Base-by-base conservation (phyloP, 1,139 yeast genomes). In the Pichia sp. region DNA sequence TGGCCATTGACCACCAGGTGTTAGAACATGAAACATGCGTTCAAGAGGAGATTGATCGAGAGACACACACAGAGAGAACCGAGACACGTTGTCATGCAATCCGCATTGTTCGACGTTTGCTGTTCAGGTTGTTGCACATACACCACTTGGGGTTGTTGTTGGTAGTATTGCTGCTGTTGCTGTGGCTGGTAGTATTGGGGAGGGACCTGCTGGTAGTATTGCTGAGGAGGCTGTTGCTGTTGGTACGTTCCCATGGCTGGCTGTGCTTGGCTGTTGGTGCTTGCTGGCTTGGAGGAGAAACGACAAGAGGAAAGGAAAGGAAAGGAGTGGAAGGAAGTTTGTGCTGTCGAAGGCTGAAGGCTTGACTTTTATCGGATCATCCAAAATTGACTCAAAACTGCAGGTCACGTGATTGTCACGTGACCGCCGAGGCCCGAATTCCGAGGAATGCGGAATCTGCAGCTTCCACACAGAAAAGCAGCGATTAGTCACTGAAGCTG, bases 101-200 rank as follows among this genome's bases (percentile, higher is more conserved):
- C 46, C 12, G 15, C 36, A 18, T 48, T 48, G 32, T 45, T 48
- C 3, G 19, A n/a, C 2, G 31, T 28, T 20, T 42, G 46, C 24
- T 39, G 46, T n/a, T 10, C 40, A 5, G 41, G 38, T 24, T 48
- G 51, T 28, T 48, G 51, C 2, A 48, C 51, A 24, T 45, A 48
- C 7, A 48, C 38, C 4, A 32, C 31, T 20, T 35, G 51, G 4
- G 46, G 44, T 9, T 65, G 69, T 38, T 60, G 71, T 21, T 27
- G 47, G 14, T 47, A 35, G 15, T 43, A 67, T 53, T 77, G 83
- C 54, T 71, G 81, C 57, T 74, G 81, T 14, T 58, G 70, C 36
- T 65, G 69, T 33, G 67, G 66, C 47, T 64, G 46, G 20, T 42
- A 42, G 17, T 46, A 31, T 4, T 20, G 33, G 7, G 42, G 40